Percentiles rank a stretch among this genome's conserved stretches.
phyloP scores from a whole-genome alignment of 2,329 filamentous ascomycete genomes.

The Botryotinia calthae region DNA sequence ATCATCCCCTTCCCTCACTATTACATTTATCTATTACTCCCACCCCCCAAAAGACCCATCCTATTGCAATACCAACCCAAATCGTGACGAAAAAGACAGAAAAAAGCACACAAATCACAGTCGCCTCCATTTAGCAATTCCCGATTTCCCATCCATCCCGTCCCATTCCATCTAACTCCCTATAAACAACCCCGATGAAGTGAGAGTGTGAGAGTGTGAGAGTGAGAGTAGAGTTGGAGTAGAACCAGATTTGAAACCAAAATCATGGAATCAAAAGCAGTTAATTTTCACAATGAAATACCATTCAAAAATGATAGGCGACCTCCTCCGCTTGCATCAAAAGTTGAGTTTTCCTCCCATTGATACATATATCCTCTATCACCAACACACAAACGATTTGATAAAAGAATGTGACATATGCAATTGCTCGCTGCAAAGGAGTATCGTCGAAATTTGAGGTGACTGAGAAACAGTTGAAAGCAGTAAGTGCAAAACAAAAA shows the following conservation, averaged over 20 bases:
- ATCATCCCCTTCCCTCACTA: background rate
- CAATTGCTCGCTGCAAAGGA: slow-evolving; percentile 13
- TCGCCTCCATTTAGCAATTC: background rate
- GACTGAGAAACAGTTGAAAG: slow-evolving; percentile 6
- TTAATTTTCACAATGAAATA: slow-evolving; percentile 1
- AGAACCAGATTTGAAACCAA: slow-evolving; percentile 7
- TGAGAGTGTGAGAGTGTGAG: background rate
- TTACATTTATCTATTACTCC: background rate
- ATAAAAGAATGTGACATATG: background rate
- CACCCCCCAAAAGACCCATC: background rate
- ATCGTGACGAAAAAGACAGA: slow-evolving; percentile 5
- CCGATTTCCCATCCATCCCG: background rate
- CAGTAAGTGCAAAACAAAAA: background rate
- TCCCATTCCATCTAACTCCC: slow-evolving; percentile 10
- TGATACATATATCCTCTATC: slow-evolving; percentile 12
- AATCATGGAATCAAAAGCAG: background rate
- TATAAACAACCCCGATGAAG: slow-evolving; percentile 3
- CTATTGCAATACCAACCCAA: slow-evolving; percentile 11
- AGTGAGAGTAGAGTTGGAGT: slow-evolving; percentile 11
- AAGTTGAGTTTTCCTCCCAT: slow-evolving; percentile 3
- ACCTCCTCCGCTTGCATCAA: background rate
- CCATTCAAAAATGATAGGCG: slow-evolving; percentile 14
- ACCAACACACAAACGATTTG: slow-evolving; percentile 3
- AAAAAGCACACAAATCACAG: background rate
- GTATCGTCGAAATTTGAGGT: slow-evolving; percentile 13